Conservation (phyloP, 805 yeast genomes). For the Metschnikowia cubensis region DNA sequence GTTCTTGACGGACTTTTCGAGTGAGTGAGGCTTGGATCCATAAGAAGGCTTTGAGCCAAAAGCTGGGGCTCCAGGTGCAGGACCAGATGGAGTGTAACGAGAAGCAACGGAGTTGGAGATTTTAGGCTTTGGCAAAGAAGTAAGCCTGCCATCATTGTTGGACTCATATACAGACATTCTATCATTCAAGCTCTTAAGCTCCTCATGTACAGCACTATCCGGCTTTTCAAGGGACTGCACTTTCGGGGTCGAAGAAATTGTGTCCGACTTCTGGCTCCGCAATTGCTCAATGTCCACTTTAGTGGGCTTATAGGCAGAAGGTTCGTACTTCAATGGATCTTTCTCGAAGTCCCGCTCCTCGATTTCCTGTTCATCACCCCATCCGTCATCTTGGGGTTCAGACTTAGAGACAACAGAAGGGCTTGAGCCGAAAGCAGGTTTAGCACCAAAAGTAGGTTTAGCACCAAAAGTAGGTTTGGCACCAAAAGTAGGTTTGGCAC, state of each 20-base stretch:
- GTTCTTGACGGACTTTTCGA: conserved; percentile 19
- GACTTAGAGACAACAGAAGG: conserved; percentile 27
- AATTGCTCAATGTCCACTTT: conserved; percentile 56
- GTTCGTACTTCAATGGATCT: conserved; percentile 49
- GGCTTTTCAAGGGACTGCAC: conserved; percentile 4
- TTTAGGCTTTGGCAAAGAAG: conserved; percentile 63
- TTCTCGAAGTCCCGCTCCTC: conserved; percentile 50
- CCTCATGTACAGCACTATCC: conserved; percentile 16
- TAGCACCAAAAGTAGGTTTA: conserved; percentile 16
- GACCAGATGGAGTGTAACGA: conserved; percentile 36
- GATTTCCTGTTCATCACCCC: conserved; percentile 66
- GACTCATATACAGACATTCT: conserved; percentile 41
- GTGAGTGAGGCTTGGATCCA: conserved; percentile 16
- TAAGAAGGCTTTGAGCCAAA: conserved; percentile 16
- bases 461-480: conserved; percentile 19
- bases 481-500: conserved; percentile 12
- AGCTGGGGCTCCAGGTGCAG: conserved; percentile 8
- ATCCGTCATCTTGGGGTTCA: conserved; percentile 46
- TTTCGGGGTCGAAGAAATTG: conserved; percentile 41
- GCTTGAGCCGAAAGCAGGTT: conserved; percentile 19
- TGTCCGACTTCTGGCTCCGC: conserved; percentile 46
- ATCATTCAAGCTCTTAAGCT: conserved; percentile 47
- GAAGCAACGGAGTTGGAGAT: conserved; percentile 47
- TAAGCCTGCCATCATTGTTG: conserved; percentile 46
- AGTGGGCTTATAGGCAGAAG: conserved; percentile 64